Base-by-base conservation (phyloP, 1,139 yeast species). In the Zhuliangozyma parablackwelliae region DNA sequence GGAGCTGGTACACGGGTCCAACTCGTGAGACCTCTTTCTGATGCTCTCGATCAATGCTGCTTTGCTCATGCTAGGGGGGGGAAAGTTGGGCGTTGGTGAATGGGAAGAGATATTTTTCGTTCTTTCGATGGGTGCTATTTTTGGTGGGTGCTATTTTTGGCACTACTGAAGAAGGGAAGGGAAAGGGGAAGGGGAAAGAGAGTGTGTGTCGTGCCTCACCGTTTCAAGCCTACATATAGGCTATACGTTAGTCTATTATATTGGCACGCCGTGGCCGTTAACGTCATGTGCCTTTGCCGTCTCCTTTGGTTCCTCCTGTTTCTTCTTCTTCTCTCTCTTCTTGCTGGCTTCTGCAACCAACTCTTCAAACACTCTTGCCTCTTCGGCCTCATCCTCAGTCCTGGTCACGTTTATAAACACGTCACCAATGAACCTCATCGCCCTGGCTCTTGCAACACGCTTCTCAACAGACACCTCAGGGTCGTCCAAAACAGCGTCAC, bases 271-370 rank as follows among this genome's bases (percentile, higher is more conserved):
- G 16, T 16, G 16, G 16, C 16, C 16, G 16, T 16, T 16, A 16
- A 16, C 16, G 16, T 16, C 16, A 16, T 16, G 16, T 16, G 16
- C 4, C 16, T 16, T 16, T 16, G 16, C 16, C 16, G 16, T 16
- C 16, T 16, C 4, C 16, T 16, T 16, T 16, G 16, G 16, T 16
- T 16, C 24, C 24, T 9, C 24, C 24, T 23, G 3, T 3, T 23
- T 3, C 11, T n/a, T 56, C 50, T 72, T 75, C 69, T 77, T 75
- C 47, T 75, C 67, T 60, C 88, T 82, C 67, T 84, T 87, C 62
- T 85, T 78, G 21, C 89, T 81, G 3, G 97, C 95, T 51, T 89
- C 95, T 2, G 96, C 94, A 36, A 90, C 95, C 45, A 90, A 69
- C 51, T 87, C 90, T 61, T 90, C 98, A 58, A 90, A 90, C 20